Evolutionary conservation across 352 stramenopile species (phyloP), one percentile per base, ranked within the genome.

Genomic region (Phytophthora citricola): DNA sequence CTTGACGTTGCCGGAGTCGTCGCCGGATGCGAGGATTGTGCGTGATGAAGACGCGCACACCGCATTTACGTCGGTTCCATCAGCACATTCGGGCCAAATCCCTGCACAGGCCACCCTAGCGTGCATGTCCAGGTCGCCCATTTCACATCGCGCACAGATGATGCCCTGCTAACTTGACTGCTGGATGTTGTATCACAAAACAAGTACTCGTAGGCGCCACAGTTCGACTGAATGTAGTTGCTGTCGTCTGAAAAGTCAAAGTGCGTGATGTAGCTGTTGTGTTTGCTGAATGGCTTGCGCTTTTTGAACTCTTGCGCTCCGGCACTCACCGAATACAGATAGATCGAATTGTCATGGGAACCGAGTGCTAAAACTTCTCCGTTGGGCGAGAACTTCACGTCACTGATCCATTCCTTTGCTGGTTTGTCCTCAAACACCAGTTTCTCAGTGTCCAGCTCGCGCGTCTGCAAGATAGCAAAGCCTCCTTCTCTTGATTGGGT

Each of bases 51-150:
- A 91, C 26, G 81, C 78, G 49, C 84, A 91, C 27, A 90, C 80
- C 4, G 84, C 67, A 51, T 97, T 97, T 45, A 97, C 71, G 56
- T 97, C 91, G 1, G 85, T 96, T 27, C 87, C 86, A 41, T 96
- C 89, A 2, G 80, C 81, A n/a, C 72, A 87, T 47, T 87, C 75
- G 2, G 87, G 87, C 86, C 88, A 95, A 36, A 95, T 93, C 96
- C 96, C 73, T 99, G 94, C 27, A 97, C 92, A 7, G 89, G 82
- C 95, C 95, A 98, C 2, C 83, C 79, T 2, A 98, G 73, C 0
- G 87, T 81, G 52, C 88, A 97, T n/a, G 92, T 98, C 71, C 93
- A 91, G 20, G 93, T 96, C 32, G 82, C 73, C 95, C 95, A 98
- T 49, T 78, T 70, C 8, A 89, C 81, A 71, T 99, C 90, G 29